Evolutionary conservation across 108 stramenopile species (phyloP).

Genomic region (Phaeodactylum tricornutum): DNA sequence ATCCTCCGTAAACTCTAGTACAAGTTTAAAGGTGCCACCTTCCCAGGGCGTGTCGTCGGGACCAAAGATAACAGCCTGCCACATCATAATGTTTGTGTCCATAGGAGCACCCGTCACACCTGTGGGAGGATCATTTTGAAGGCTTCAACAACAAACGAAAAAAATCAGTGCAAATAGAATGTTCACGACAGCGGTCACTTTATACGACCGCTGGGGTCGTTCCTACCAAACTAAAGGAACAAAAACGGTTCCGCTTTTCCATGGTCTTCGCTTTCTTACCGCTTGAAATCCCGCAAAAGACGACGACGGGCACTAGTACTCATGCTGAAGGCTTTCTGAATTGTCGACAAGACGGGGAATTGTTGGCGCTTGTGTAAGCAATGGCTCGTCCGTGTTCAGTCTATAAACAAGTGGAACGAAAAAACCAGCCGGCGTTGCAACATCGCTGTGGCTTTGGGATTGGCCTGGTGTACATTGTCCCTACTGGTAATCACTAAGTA

Average conservation of each 20-base stretch:
- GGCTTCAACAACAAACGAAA: conserved; percentile 25
- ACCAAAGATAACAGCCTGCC: conserved; percentile 98
- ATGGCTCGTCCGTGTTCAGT: no score
- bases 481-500: no score
- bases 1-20: conserved; percentile 97
- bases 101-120: conserved; percentile 98
- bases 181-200: not conserved
- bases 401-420: no score
- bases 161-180: conserved; percentile 3
- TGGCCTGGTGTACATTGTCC: no score
- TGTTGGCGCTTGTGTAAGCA: no score
- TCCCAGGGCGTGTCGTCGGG: conserved; percentile 99
- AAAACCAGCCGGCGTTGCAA: no score
- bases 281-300: conserved; percentile 91
- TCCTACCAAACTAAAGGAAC: not conserved
- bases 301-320: conserved; percentile 94
- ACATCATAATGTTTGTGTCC: conserved; percentile 96
- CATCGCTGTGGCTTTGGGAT: no score
- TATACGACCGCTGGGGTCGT: not conserved
- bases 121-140: conserved; percentile 97
- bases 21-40: conserved; percentile 92
- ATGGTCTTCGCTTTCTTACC: conserved; percentile 23
- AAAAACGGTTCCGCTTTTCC: not conserved
- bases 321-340: no score
- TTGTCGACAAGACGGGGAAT: no score